phyloP scores from a whole-genome alignment of 2,329 filamentous ascomycete genomes.

The Dothidotthia symphoricarpi region DNA sequence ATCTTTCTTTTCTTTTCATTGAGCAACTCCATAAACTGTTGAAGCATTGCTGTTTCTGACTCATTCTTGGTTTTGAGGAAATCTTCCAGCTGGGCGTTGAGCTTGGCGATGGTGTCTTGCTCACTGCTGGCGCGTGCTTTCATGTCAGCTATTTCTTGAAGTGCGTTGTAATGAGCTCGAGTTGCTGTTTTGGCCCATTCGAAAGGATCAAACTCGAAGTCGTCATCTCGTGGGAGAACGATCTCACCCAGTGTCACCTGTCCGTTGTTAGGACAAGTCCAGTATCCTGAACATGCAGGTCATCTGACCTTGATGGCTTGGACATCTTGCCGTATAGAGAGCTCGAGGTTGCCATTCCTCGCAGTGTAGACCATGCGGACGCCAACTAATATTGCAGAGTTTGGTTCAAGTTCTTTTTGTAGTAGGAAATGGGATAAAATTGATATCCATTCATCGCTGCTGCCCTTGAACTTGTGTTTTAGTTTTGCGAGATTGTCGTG shows the following conservation, averaged over 20 bases:
- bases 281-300: constrained; percentile 5
- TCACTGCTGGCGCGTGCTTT: constrained; percentile 49
- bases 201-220: constrained; percentile 63
- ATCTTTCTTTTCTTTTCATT: constrained; percentile 83
- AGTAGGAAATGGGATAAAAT: constrained; percentile 60
- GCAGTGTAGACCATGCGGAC: constrained; percentile 61
- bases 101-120: constrained; percentile 56
- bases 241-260: constrained; percentile 63
- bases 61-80: constrained; percentile 64
- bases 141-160: constrained; percentile 46
- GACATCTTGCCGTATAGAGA: constrained; percentile 62
- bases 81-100: constrained; percentile 64
- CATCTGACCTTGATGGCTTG: constrained; percentile 64
- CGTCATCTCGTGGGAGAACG: constrained; percentile 54
- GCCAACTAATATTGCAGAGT: constrained; percentile 51
- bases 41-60: constrained; percentile 64
- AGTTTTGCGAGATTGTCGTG: constrained; percentile 33
- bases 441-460: constrained; percentile 62
- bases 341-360: constrained; percentile 52
- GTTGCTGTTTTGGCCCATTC: constrained; percentile 67
- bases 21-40: constrained; percentile 67
- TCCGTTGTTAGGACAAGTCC: constrained; percentile 17
- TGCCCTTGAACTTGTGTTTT: constrained; percentile 38
- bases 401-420: constrained; percentile 40
- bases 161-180: constrained; percentile 48